Percentiles rank a stretch among this genome's conserved stretches.
phyloP scores from a whole-genome alignment of 371 early-diverging fungal genomes.

The Mortierella sp. region DNA sequence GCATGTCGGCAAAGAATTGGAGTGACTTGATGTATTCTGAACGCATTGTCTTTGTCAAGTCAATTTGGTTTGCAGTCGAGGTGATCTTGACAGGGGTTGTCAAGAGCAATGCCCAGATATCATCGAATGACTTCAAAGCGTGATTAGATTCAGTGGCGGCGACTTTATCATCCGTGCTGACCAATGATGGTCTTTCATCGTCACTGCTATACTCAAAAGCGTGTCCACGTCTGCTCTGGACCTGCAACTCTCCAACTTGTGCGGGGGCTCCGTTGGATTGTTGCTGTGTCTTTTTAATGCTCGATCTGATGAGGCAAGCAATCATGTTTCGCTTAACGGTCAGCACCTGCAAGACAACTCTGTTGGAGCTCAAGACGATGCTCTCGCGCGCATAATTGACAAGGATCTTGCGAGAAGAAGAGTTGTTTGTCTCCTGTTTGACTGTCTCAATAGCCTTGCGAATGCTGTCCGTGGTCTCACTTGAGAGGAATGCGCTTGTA shows the following conservation, averaged over 20 bases:
- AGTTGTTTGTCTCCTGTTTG: constrained; percentile 52
- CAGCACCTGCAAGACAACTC: constrained; percentile 66
- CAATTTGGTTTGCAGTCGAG: constrained; percentile 14
- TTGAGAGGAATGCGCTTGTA: constrained; percentile 65
- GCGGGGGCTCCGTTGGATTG: neutral
- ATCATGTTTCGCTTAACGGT: constrained; percentile 66
- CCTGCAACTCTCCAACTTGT: constrained; percentile 3
- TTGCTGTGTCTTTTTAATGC: constrained; percentile 4
- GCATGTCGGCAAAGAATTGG: constrained; percentile 70
- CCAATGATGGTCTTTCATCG: constrained; percentile 20
- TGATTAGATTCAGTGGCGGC: neutral
- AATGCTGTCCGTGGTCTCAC: constrained; percentile 66
- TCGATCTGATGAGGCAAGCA: constrained; percentile 58
- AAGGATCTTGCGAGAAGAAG: constrained; percentile 64
- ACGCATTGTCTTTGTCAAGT: constrained; percentile 61
- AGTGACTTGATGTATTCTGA: constrained; percentile 69
- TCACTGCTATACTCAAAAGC: constrained; percentile 25
- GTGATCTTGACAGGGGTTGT: constrained; percentile 28
- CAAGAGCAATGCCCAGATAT: constrained; percentile 61
- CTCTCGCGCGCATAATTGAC: constrained; percentile 63
- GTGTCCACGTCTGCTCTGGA: constrained; percentile 7
- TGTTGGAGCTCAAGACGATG: constrained; percentile 64
- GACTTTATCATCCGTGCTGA: neutral
- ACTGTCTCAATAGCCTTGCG: constrained; percentile 63
- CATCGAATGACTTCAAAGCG: constrained; percentile 46